phyloP scores from a whole-genome alignment of 1,284 basidiomycete genomes.

The Sanghuangporus baumii region DNA sequence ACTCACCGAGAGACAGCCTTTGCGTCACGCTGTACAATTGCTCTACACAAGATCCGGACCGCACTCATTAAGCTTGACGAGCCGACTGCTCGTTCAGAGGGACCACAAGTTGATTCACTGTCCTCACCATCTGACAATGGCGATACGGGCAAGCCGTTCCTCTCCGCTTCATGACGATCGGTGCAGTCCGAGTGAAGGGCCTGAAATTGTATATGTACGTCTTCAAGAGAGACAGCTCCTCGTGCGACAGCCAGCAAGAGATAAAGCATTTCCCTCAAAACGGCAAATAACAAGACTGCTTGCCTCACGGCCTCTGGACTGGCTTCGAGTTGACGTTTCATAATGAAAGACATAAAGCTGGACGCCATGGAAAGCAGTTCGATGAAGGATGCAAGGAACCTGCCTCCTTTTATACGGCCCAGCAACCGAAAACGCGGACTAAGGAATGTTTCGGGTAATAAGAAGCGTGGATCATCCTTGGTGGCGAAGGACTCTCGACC shows the following conservation, averaged over 20 bases:
- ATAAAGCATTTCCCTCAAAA: background rate
- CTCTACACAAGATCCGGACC: background rate
- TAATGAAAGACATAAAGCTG: background rate
- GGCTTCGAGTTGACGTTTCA: background rate
- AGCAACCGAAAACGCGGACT: too few species aligned
- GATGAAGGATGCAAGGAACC: background rate
- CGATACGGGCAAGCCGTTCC: background rate
- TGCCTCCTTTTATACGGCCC: background rate
- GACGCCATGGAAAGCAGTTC: background rate
- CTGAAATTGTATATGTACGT: background rate
- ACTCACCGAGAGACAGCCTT: background rate
- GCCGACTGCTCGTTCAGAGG: background rate
- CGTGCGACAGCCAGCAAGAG: background rate
- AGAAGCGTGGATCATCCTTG: too few species aligned
- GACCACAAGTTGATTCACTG: background rate
- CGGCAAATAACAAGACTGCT: background rate
- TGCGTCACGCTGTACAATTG: background rate
- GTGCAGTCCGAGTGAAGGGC: background rate
- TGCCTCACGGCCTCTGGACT: background rate
- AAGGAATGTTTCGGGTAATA: too few species aligned
- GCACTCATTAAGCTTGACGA: background rate
- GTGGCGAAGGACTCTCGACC: too few species aligned
- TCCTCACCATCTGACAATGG: background rate
- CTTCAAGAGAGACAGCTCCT: background rate
- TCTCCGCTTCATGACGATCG: background rate